These are phyloP conservation scores for Diaporthe sp. DNA, from an alignment of 2,329 filamentous ascomycete species.

Conservation along the genomic window DNA sequence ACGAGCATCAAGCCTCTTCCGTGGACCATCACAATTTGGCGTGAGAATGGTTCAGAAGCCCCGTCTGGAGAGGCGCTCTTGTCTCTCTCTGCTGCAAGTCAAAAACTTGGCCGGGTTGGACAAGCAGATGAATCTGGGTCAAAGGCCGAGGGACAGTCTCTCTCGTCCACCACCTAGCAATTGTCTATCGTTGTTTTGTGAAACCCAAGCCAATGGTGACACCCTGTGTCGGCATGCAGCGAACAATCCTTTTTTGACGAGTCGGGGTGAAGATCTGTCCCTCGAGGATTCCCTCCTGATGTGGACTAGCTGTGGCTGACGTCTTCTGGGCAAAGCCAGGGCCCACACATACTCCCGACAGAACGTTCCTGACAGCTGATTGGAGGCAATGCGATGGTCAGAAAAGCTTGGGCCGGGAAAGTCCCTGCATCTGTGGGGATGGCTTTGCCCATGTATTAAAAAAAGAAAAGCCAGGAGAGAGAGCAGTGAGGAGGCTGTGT, in stretches of 20 bases:
- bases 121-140: conserved; percentile 38
- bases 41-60: not conserved
- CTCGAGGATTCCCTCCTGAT: conserved; percentile 42
- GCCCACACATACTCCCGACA: conserved; percentile 33
- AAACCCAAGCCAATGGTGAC: conserved; percentile 17
- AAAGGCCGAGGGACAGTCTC: conserved; percentile 12
- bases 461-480: conserved; percentile 41
- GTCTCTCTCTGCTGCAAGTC: conserved; percentile 38
- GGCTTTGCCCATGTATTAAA: conserved; percentile 41
- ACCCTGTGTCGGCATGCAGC: conserved; percentile 27
- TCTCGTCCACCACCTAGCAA: conserved; percentile 2
- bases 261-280: conserved; percentile 34
- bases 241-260: conserved; percentile 29
- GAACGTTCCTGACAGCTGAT: conserved; percentile 30
- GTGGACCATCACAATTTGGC: not conserved
- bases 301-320: conserved; percentile 41
- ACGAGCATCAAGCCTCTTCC: conserved; percentile 23
- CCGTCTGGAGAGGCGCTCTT: not conserved
- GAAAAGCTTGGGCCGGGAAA: conserved; percentile 26
- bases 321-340: conserved; percentile 13
- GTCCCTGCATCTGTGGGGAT: conserved; percentile 31
- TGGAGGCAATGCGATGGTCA: conserved; percentile 37
- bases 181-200: conserved; percentile 17
- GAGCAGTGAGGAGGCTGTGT: conserved; percentile 41
- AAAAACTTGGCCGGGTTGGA: conserved; percentile 29